Base-by-base conservation (phyloP, 768 basidiomycete species). In the Russula earlei region DNA sequence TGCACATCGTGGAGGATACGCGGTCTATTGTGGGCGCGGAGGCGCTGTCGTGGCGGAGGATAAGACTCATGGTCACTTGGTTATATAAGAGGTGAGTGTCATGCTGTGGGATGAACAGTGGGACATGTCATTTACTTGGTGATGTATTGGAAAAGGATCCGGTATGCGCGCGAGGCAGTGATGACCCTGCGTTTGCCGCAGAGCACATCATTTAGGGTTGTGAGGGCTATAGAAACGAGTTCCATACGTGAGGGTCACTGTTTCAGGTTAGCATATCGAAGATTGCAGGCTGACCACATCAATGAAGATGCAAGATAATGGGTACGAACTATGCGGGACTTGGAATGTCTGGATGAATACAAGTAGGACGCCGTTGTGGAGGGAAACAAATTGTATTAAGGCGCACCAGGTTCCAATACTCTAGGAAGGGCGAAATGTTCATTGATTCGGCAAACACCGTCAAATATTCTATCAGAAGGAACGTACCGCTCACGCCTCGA, bases 101-200 rank as follows among this genome's bases (percentile, higher is more conserved):
- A 24, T 15, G 19, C 14, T 17, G n/a, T 36, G 27, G 6, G 27
- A 27, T 15, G 3, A 42, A 24, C 12, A 20, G 31, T 15, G 40
- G 12, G 10, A 10, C 3, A 6, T 29, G n/a, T 24, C 22, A 22
- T 17, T 19, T 31, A 58, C 52, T 38, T 43, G 25, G 46, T 43
- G 22, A 56, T 56, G 43, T 50, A 57, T 36, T 56, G 54, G 43
- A 59, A 56, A 27, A 59, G 49, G 25, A 50, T 42, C 37, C 54
- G 55, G 37, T 51, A 56, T 20, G 44, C 48, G 24, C 55, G 54
- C 7, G 58, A 45, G 24, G 49, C 36, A 5, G 44, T 56, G 43
- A 46, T 57, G 43, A 56, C 49, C 25, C 55, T 59, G 24, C 7
- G 31, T 34, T n/a, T 19, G n/a, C 19, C 27, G 4, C 19, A 33